These are phyloP conservation scores for Cicer judaicum DNA, from an alignment of 306 rosid species.

Conservation along the genomic window DNA sequence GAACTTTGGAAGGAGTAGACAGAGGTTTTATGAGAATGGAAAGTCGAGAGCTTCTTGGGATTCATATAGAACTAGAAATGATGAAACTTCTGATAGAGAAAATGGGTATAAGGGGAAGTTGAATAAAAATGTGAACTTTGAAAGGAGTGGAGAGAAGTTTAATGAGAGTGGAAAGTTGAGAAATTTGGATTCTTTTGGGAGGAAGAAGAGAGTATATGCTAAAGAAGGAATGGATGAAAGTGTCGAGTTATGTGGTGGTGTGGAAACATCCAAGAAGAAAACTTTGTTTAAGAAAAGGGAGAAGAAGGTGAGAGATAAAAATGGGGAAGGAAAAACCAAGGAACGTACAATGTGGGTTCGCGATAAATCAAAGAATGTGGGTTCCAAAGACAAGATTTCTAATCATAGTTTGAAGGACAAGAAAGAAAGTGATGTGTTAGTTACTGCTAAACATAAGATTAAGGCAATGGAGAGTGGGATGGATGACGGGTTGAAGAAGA, in stretches of 20 bases:
- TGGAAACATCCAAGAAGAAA: constrained; percentile 38
- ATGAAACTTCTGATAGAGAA: constrained; percentile 24
- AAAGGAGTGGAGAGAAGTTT: constrained; percentile 32
- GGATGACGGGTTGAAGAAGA: constrained; percentile 48
- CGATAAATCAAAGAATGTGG: constrained; percentile 33
- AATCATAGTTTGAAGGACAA: constrained; percentile 39
- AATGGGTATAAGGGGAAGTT: constrained; percentile 41
- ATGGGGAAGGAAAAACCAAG: constrained; percentile 7
- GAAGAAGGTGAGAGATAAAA: constrained; percentile 37
- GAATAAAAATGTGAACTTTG: constrained; percentile 37
- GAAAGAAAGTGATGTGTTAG: constrained; percentile 34
- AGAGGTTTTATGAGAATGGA: constrained; percentile 27
- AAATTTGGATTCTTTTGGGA: constrained; percentile 44
- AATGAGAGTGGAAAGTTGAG: constrained; percentile 39
- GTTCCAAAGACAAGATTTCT: constrained; percentile 46
- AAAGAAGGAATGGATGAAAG: constrained; percentile 37
- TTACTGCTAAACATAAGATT: constrained; percentile 38
- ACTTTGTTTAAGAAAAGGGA: constrained; percentile 30
- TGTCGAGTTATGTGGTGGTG: constrained; percentile 25
- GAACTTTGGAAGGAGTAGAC: constrained; percentile 4
- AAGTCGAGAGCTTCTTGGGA: constrained; percentile 19
- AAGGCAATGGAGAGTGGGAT: constrained; percentile 41
- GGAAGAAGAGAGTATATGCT: constrained; percentile 50
- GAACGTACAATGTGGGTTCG: constrained; percentile 54
- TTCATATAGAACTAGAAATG: constrained; percentile 29